phyloP scores from a whole-genome alignment of 345 rosid species.

The Sisymbrium altissimum region DNA sequence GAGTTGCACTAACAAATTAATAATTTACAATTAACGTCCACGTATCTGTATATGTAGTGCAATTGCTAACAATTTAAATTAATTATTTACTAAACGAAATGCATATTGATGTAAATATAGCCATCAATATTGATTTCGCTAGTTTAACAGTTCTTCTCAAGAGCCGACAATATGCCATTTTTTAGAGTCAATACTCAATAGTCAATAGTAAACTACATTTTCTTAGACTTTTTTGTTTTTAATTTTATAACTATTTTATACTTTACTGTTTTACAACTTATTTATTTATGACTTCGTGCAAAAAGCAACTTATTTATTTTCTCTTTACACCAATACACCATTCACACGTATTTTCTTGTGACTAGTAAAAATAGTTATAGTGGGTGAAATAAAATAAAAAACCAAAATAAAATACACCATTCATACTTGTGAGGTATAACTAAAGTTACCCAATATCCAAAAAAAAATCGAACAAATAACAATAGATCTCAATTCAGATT shows the following conservation, averaged over 20 bases:
- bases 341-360: background rate
- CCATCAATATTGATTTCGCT: background rate
- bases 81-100: background rate
- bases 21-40: background rate
- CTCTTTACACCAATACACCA: background rate
- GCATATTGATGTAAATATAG: background rate
- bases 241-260: background rate
- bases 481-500: background rate
- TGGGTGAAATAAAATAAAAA: no score
- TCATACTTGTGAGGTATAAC: background rate
- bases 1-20: background rate
- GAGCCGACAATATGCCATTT: background rate
- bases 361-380: no score
- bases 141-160: background rate
- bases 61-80: background rate
- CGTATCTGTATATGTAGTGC: background rate
- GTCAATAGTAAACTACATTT: background rate
- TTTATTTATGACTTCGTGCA: background rate
- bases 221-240: background rate
- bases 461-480: background rate
- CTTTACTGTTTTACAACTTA: background rate
- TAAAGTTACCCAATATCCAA: background rate
- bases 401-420: no score
- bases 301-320: background rate
- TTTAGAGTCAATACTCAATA: background rate